Conservation (phyloP, 371 early-diverging fungal genomes). For the Conidiobolus coronatus region DNA sequence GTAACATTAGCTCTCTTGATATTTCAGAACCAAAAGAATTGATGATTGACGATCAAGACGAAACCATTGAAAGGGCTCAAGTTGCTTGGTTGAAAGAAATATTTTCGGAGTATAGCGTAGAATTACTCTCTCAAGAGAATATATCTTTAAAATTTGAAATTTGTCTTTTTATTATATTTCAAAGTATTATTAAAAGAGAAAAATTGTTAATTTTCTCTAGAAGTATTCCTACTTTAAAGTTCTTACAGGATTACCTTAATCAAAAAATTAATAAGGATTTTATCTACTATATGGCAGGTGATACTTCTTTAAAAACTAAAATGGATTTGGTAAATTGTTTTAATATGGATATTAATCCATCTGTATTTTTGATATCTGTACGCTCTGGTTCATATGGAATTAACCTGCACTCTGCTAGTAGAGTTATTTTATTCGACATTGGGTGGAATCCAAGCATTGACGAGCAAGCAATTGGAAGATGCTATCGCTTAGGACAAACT, state of each 20-base stretch:
- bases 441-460: constrained; percentile 81
- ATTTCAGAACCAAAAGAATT: neutral
- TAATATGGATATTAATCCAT: constrained; percentile 19
- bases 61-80: neutral
- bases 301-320: constrained; percentile 21
- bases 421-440: constrained; percentile 71
- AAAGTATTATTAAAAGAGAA: constrained; percentile 19
- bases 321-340: constrained; percentile 14
- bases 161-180: constrained; percentile 18
- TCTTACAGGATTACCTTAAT: neutral
- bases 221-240: constrained; percentile 36
- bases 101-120: neutral
- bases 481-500: too few species aligned
- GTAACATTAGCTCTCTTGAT: constrained; percentile 4
- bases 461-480: too few species aligned
- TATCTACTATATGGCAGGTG: constrained; percentile 1
- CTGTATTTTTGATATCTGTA: constrained; percentile 47
- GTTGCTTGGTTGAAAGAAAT: neutral
- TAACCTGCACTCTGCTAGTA: constrained; percentile 69
- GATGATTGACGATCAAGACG: neutral
- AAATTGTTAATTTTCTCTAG: constrained; percentile 53
- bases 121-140: neutral
- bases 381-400: constrained; percentile 62
- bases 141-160: constrained; percentile 17
- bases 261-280: neutral